A percentile compares a stretch with the other conserved stretches of the same genome.
phyloP scores from a whole-genome alignment of 169 alveolate species.

The Perkinsus marinus region DNA sequence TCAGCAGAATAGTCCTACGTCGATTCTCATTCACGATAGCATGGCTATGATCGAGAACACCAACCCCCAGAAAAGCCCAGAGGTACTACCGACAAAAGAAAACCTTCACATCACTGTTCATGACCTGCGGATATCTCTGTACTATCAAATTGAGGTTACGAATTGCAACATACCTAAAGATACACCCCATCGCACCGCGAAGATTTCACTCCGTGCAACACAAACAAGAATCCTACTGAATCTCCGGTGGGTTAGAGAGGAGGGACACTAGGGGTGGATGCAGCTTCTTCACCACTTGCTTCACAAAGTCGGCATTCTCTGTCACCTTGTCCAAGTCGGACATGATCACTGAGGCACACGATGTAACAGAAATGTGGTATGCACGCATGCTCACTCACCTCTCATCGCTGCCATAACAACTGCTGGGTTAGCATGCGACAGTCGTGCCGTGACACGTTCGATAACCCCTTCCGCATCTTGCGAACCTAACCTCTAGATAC shows the following conservation, averaged over 20 bases:
- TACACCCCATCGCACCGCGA: background rate
- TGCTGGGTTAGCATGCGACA: constrained; percentile 92
- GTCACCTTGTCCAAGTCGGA: background rate
- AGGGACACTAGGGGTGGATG: constrained; percentile 57
- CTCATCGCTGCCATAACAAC: constrained; percentile 84
- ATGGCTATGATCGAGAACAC: background rate
- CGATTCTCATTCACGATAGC: background rate
- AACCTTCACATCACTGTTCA: constrained; percentile 82
- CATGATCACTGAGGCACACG: background rate
- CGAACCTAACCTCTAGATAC: constrained; percentile 5
- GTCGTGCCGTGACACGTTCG: constrained; percentile 84
- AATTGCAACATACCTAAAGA: constrained; percentile 59
- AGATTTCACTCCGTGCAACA: background rate
- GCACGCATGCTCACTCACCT: constrained; percentile 10
- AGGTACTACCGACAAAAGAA: constrained; percentile 64
- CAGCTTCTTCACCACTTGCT: constrained; percentile 84
- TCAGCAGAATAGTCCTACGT: background rate
- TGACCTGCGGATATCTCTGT: constrained; percentile 82
- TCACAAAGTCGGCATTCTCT: constrained; percentile 80
- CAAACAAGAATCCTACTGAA: constrained; percentile 48
- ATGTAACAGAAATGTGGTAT: constrained; percentile 39
- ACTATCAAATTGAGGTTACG: constrained; percentile 88
- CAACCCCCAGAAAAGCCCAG: no score
- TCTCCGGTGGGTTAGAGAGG: constrained; percentile 90
- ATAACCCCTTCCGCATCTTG: constrained; percentile 86